These are phyloP conservation scores for Fusarium vanettenii DNA, from an alignment of 2,329 filamentous ascomycete species.

Conservation along the genomic window DNA sequence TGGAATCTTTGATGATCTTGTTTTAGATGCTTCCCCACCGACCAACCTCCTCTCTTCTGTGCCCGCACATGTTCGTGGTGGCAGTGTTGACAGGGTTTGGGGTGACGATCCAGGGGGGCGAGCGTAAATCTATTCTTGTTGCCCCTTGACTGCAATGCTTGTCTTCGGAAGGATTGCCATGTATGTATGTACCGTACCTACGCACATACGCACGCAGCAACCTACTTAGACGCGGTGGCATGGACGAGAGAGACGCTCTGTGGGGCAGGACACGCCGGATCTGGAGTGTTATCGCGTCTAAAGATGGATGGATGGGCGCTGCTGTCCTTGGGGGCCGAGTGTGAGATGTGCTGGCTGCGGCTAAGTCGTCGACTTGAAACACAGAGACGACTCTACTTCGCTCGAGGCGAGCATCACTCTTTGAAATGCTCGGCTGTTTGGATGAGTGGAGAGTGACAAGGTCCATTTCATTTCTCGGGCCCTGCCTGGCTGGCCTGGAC, in stretches of 20 bases:
- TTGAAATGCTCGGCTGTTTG: neutral
- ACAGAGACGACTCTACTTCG: neutral
- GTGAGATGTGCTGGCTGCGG: neutral
- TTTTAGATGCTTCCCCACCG: conserved; percentile 4
- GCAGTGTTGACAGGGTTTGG: conserved; percentile 22
- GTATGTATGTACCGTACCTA: neutral
- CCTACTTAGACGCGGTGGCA: neutral
- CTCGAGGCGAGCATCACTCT: neutral
- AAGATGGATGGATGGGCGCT: neutral
- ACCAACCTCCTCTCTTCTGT: neutral
- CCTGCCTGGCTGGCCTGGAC: conserved; percentile 10
- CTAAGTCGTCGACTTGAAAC: neutral
- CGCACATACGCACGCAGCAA: neutral
- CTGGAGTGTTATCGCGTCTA: neutral
- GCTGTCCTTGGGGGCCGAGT: neutral
- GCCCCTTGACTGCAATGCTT: conserved; percentile 3
- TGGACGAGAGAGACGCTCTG: neutral
- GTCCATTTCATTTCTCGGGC: neutral
- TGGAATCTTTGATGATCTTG: neutral
- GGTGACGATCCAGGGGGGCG: conserved; percentile 20
- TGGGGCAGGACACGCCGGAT: neutral
- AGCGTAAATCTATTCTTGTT: conserved; percentile 28
- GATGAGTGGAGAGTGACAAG: conserved; percentile 1
- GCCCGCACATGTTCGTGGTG: conserved; percentile 18
- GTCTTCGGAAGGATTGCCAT: neutral